phyloP scores from a whole-genome alignment of 768 basidiomycete genomes.

The Auricularia auricula-judae region DNA sequence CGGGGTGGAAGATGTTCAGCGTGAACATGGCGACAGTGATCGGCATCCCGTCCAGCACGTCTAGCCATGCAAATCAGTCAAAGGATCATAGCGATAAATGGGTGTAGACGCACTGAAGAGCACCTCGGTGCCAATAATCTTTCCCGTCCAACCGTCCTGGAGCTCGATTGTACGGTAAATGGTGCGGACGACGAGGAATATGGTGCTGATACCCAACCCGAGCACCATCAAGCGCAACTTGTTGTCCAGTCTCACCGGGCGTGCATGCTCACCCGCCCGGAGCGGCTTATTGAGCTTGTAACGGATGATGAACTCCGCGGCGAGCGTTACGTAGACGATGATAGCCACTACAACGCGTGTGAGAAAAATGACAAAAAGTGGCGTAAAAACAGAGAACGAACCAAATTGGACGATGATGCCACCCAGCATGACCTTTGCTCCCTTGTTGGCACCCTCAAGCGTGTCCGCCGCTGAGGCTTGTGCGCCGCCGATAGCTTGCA shows the following conservation, averaged over 20 bases:
- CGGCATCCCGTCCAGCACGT: constrained; percentile 40
- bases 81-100: too few species aligned
- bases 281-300: constrained; percentile 18
- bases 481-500: constrained; percentile 57
- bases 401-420: constrained; percentile 53
- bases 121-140: constrained; percentile 36
- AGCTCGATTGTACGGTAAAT: constrained; percentile 45
- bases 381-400: constrained; percentile 12
- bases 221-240: constrained; percentile 16
- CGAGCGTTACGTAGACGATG: constrained; percentile 27
- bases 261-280: neutral
- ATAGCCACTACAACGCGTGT: constrained; percentile 25
- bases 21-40: constrained; percentile 34
- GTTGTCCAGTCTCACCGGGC: neutral
- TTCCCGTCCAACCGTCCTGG: constrained; percentile 38
- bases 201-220: constrained; percentile 25
- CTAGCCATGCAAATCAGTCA: constrained; percentile 14
- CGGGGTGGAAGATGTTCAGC: constrained; percentile 36
- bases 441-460: constrained; percentile 18
- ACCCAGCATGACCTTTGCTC: constrained; percentile 46
- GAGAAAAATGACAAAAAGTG: neutral
- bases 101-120: constrained; percentile 29
- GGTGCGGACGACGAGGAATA: constrained; percentile 37
- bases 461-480: constrained; percentile 31
- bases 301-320: constrained; percentile 35